phyloP scores from a whole-genome alignment of 495 filamentous ascomycete species.

The Apiosordaria backusii region DNA sequence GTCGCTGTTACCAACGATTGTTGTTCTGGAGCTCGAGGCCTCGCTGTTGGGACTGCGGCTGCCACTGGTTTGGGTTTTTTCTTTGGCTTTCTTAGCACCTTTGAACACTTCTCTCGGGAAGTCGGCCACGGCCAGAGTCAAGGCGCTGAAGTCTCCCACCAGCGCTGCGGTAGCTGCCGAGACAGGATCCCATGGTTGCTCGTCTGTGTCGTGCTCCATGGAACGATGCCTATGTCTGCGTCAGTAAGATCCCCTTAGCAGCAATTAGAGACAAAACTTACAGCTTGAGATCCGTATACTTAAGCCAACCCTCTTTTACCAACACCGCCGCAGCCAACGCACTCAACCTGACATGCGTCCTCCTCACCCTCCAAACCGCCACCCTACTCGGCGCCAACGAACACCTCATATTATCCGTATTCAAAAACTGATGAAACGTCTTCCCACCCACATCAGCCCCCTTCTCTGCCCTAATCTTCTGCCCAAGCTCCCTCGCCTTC shows the following conservation, averaged over 20 bases:
- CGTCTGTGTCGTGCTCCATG: slow-evolving; percentile 66
- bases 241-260: slow-evolving; percentile 18
- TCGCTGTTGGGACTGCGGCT: slow-evolving; percentile 11
- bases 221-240: slow-evolving; percentile 53
- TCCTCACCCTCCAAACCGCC: slow-evolving; percentile 68
- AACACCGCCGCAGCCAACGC: slow-evolving; percentile 64
- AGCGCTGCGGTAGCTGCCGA: slow-evolving; percentile 69
- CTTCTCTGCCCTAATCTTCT: slow-evolving; percentile 60
- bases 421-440: slow-evolving; percentile 66
- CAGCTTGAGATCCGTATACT: slow-evolving; percentile 66
- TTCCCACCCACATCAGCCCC: slow-evolving; percentile 61
- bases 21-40: background rate
- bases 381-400: slow-evolving; percentile 58
- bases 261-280: slow-evolving; percentile 33
- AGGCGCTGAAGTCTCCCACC: slow-evolving; percentile 66
- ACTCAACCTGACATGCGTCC: slow-evolving; percentile 61
- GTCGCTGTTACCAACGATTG: background rate
- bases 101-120: slow-evolving; percentile 70
- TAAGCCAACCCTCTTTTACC: slow-evolving; percentile 57
- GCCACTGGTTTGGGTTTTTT: too few relatives aligned
- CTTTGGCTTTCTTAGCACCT: slow-evolving; percentile 35
- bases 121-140: slow-evolving; percentile 79
- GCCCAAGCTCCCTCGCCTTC: slow-evolving; percentile 57
- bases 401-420: slow-evolving; percentile 60
- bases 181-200: slow-evolving; percentile 69